These are phyloP conservation scores for Ophiocordyceps robertsii DNA, from an alignment of 2,329 filamentous ascomycete species.

Conservation along the genomic window DNA sequence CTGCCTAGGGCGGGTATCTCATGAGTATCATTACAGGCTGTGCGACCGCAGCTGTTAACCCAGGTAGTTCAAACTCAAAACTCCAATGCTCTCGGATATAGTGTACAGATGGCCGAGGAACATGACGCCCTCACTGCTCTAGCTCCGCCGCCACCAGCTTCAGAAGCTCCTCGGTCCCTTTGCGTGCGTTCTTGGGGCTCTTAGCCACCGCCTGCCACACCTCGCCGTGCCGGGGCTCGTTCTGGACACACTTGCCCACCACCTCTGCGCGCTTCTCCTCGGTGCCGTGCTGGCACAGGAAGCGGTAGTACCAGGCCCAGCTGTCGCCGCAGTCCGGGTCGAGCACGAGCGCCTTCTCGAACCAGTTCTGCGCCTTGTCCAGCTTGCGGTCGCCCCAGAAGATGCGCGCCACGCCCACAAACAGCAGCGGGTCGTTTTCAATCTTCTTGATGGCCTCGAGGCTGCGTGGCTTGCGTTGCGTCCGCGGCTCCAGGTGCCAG, in stretches of 20 bases:
- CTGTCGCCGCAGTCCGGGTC: slow-evolving; percentile 82
- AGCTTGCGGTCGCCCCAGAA: slow-evolving; percentile 91
- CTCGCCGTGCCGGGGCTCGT: slow-evolving; percentile 86
- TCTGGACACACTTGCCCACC: slow-evolving; percentile 63
- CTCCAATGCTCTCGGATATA: too few relatives aligned
- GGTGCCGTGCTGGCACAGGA: slow-evolving; percentile 81
- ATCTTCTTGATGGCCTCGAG: slow-evolving; percentile 95
- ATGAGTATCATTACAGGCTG: too few relatives aligned
- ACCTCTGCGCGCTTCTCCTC: slow-evolving; percentile 85
- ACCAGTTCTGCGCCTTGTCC: slow-evolving; percentile 93
- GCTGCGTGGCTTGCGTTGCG: slow-evolving; percentile 81
- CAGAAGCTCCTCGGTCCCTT: slow-evolving; percentile 67
- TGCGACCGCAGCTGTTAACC: too few relatives aligned
- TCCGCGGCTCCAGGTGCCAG: slow-evolving; percentile 82
- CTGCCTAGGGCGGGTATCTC: too few relatives aligned
- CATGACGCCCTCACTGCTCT: slow-evolving; percentile 16
- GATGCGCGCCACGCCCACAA: slow-evolving; percentile 84
- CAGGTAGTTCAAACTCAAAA: too few relatives aligned
- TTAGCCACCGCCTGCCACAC: slow-evolving; percentile 80
- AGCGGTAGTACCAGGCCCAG: slow-evolving; percentile 98
- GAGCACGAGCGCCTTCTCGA: slow-evolving; percentile 83
- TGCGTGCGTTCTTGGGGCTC: slow-evolving; percentile 66
- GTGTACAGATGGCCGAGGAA: too few relatives aligned
- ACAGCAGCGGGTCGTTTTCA: slow-evolving; percentile 78
- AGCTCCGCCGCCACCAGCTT: slow-evolving; percentile 54